A percentile compares a stretch with the other conserved stretches of the same genome.
These are phyloP conservation scores for Candida albicans DNA, from an alignment of 1,139 yeast genomes.

Conservation along the genomic window DNA sequence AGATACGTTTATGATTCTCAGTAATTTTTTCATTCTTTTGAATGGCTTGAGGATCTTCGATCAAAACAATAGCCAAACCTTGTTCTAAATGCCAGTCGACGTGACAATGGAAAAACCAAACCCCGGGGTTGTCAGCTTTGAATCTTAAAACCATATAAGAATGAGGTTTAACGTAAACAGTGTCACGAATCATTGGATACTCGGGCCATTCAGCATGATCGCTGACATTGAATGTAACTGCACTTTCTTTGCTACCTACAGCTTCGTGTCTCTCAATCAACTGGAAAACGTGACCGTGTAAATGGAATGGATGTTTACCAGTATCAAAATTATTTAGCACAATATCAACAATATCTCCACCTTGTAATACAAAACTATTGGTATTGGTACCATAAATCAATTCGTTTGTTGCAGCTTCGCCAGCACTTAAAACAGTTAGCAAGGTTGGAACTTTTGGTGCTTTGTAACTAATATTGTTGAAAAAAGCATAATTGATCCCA, in stretches of 20 bases:
- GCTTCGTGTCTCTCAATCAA: constrained; percentile 59
- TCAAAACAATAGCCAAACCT: constrained; percentile 70
- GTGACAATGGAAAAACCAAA: constrained; percentile 93
- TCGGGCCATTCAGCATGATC: constrained; percentile 59
- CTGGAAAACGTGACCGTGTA: constrained; percentile 86
- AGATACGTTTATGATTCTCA: constrained; percentile 47
- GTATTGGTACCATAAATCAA: constrained; percentile 68
- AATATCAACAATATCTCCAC: constrained; percentile 66
- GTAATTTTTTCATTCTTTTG: constrained; percentile 39
- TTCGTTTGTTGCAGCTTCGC: constrained; percentile 46
- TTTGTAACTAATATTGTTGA: constrained; percentile 63
- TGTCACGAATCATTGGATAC: constrained; percentile 64
- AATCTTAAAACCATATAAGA: constrained; percentile 68
- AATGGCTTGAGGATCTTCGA: constrained; percentile 71
- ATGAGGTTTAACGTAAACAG: constrained; percentile 61
- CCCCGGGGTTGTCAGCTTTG: constrained; percentile 82
- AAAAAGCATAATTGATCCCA: constrained; percentile 75
- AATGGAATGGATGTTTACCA: constrained; percentile 90
- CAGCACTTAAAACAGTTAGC: constrained; percentile 56
- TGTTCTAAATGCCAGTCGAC: constrained; percentile 93
- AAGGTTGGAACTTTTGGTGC: constrained; percentile 69
- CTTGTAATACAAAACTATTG: constrained; percentile 58
- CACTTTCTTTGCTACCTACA: constrained; percentile 46
- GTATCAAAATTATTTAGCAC: constrained; percentile 74
- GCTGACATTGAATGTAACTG: constrained; percentile 47